Base-by-base conservation (phyloP, 805 yeast species). In the Myxozyma melibiosi region DNA sequence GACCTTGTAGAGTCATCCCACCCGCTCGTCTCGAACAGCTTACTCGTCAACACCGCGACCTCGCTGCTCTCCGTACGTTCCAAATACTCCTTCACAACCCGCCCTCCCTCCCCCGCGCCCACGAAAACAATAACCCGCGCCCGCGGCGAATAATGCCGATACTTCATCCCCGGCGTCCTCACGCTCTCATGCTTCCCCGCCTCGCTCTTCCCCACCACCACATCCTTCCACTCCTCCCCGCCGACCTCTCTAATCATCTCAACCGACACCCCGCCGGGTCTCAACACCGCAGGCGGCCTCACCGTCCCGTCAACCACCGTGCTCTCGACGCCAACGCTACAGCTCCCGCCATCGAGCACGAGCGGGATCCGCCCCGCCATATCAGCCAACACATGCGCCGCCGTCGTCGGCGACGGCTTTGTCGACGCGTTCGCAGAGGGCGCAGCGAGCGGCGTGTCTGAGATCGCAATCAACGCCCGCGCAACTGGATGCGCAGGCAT, bases 361-460 rank as follows among this genome's bases (percentile, higher is more conserved):
- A 84, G 68, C 0, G 97, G 96, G 13, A 94, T 89, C 59, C 79
- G 82, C 0, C 90, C 92, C 1, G 86, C 68, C 52, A 94, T 72
- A 68, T 94, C 99, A 66, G 83, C 82, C 64, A 74, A 81, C 0
- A 94, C 99, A 70, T 94, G 99, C 8, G 78, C 72, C 0, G 99
- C 98, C 33, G 78, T 67, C 0, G 99, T 94, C 1, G 98, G 97
- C 18, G 96, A 87, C 1, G 99, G 99, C 49, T 90, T 76, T 0
- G 99, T 94, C 1, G 97, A 90, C 1, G 97, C 92, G 71, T 94
- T 94, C 1, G 99, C 99, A 0, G 96, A 89, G 0, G 99, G 99
- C 0, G 99, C 99, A 0, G 99, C 99, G 35, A 94, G 73, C 0
- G 99, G 98, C 1, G 87, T 80, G 63, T 90, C 94, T 52, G 95